Conservation (phyloP, 495 filamentous ascomycete genomes). For the Xylaria grammica region DNA sequence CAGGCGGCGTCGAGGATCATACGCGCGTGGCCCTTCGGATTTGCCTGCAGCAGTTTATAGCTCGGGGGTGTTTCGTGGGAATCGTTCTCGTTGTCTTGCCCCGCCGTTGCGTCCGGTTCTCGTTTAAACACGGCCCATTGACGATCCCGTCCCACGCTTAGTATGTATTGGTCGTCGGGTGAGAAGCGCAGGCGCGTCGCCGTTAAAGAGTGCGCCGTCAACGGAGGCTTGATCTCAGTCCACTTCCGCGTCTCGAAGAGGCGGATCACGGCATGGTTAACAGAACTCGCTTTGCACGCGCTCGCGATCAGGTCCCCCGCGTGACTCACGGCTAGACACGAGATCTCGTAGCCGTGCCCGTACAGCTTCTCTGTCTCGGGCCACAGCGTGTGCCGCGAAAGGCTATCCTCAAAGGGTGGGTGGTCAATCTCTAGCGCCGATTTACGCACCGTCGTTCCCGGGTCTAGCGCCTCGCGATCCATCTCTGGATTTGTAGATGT, state of each 20-base stretch:
- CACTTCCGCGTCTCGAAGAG: constrained; percentile 84
- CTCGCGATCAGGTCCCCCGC: constrained; percentile 80
- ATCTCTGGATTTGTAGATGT: constrained; percentile 44
- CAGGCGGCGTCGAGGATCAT: constrained; percentile 90
- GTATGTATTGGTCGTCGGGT: constrained; percentile 69
- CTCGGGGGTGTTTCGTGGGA: constrained; percentile 3
- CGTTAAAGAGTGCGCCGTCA: constrained; percentile 82
- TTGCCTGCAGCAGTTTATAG: constrained; percentile 64
- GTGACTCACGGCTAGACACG: constrained; percentile 79
- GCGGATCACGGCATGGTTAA: constrained; percentile 93
- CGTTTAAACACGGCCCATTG: constrained; percentile 84
- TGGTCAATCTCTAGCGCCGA: constrained; percentile 59
- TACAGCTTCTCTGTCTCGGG: constrained; percentile 97
- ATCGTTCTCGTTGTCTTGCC: not conserved
- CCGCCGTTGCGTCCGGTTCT: constrained; percentile 30
- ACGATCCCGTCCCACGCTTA: constrained; percentile 90
- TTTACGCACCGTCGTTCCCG: constrained; percentile 46
- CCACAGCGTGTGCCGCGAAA: constrained; percentile 91
- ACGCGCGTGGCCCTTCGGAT: constrained; percentile 83
- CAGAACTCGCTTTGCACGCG: constrained; percentile 89
- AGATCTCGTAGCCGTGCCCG: constrained; percentile 98
- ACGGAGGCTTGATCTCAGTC: constrained; percentile 84
- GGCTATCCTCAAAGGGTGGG: constrained; percentile 87
- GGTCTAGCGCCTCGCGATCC: constrained; percentile 48
- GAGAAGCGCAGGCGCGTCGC: constrained; percentile 82